Evolutionary conservation across 2,329 filamentous ascomycete species (phyloP).

Genomic region (Dactylellina sp.): DNA sequence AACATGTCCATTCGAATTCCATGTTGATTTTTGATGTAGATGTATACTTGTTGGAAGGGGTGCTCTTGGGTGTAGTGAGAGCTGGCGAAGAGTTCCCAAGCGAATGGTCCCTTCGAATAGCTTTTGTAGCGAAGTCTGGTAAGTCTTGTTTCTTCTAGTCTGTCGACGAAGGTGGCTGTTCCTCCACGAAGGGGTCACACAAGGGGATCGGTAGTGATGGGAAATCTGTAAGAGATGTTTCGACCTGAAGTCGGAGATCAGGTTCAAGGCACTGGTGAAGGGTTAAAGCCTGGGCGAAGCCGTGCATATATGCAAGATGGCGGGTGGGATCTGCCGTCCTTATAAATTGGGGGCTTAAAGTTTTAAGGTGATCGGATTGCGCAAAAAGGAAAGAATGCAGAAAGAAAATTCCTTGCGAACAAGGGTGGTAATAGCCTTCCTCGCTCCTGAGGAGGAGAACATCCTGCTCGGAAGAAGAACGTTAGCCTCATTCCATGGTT

Average conservation of each 20-base stretch:
- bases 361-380: conserved; percentile 39
- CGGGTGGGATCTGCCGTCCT: conserved; percentile 54
- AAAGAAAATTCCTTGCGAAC: conserved; percentile 50
- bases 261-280: conserved; percentile 36
- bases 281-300: conserved; percentile 12
- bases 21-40: conserved; percentile 19
- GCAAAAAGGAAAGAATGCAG: conserved; percentile 48
- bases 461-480: conserved; percentile 29
- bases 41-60: too few species aligned
- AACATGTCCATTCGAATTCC: conserved; percentile 57
- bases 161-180: too few species aligned
- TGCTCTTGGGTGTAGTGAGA: conserved; percentile 5
- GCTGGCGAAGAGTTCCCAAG: conserved; percentile 43
- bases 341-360: conserved; percentile 56
- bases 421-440: too few species aligned
- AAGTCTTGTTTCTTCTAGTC: background rate
- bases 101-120: conserved; percentile 44
- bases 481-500: conserved; percentile 56
- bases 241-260: conserved; percentile 52
- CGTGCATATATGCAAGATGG: conserved; percentile 56
- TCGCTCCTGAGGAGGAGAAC: too few species aligned
- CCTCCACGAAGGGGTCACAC: background rate
- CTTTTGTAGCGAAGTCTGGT: conserved; percentile 2
- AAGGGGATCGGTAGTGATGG: too few species aligned
- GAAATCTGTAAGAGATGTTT: conserved; percentile 33